phyloP scores from a whole-genome alignment of 345 rosid species.

The Eutrema yunnanense region DNA sequence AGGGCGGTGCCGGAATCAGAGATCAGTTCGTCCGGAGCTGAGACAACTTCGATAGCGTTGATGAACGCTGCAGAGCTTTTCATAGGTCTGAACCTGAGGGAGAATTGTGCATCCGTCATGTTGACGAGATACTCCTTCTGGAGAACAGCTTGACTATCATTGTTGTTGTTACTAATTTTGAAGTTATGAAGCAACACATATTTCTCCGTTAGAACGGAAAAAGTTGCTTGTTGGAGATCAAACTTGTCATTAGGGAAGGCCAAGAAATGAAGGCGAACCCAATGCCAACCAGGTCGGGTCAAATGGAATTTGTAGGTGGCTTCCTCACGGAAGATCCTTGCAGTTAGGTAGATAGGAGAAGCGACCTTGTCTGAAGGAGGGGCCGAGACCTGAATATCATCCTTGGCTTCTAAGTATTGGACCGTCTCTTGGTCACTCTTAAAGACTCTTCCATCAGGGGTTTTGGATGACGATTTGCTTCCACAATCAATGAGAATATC shows the following conservation, averaged over 20 bases:
- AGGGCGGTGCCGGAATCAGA: conserved; percentile 45
- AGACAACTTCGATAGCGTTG: conserved; percentile 70
- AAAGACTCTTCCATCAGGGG: conserved; percentile 57
- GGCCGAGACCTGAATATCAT: conserved; percentile 40
- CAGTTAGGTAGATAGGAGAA: conserved; percentile 48
- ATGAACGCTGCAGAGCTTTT: conserved; percentile 57
- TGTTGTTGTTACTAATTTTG: conserved; percentile 32
- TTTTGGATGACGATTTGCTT: conserved; percentile 31
- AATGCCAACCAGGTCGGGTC: conserved; percentile 60
- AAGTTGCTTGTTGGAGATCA: conserved; percentile 50
- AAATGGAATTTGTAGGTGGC: conserved; percentile 49
- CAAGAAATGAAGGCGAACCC: conserved; percentile 66
- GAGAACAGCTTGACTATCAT: conserved; percentile 26
- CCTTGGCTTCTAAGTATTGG: conserved; percentile 38
- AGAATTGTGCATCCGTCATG: conserved; percentile 38
- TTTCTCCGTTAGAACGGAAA: conserved; percentile 50
- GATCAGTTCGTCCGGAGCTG: conserved; percentile 61
- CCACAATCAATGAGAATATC: conserved; percentile 61
- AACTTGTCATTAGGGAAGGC: conserved; percentile 35
- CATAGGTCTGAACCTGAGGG: conserved; percentile 48
- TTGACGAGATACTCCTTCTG: conserved; percentile 63
- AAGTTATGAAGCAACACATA: conserved; percentile 59
- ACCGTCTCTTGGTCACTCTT: conserved; percentile 54
- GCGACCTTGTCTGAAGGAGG: conserved; percentile 47
- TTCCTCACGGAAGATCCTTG: conserved; percentile 51